A percentile compares a stretch with the other conserved stretches of the same genome.
phyloP scores from a whole-genome alignment of 2,329 filamentous ascomycete species.

The Chrysosporium keratinophilum region DNA sequence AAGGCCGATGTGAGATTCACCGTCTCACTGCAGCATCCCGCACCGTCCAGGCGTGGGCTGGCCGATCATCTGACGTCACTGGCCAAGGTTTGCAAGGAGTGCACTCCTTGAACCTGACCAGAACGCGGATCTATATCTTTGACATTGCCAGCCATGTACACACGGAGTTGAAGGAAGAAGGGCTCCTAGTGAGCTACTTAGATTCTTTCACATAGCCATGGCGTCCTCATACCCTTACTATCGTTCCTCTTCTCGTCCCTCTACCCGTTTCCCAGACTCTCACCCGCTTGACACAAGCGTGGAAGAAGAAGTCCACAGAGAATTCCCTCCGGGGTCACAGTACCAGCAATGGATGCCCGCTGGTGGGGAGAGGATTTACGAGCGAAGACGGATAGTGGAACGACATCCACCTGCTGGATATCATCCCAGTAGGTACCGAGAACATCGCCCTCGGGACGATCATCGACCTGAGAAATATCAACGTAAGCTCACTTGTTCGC shows the following conservation, averaged over 20 bases:
- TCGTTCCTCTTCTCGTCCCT: background rate
- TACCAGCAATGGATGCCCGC: background rate
- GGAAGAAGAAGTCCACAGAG: conserved; percentile 75
- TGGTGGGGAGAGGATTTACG: background rate
- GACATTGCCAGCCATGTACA: background rate
- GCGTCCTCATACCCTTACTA: background rate
- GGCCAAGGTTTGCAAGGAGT: too few relatives aligned
- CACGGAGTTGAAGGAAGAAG: background rate
- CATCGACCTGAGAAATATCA: background rate
- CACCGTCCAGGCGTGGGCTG: too few relatives aligned
- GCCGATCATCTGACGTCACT: too few relatives aligned
- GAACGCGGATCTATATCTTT: background rate
- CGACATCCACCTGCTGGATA: background rate
- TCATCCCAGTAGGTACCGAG: background rate
- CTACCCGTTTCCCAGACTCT: background rate
- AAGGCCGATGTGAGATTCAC: too few relatives aligned
- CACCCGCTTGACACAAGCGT: conserved; percentile 47
- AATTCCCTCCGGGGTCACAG: conserved; percentile 63
- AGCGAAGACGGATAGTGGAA: background rate
- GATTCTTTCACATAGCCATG: background rate
- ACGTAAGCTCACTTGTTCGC: background rate
- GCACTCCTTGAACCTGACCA: too few relatives aligned
- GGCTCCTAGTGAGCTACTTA: background rate
- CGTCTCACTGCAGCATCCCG: too few relatives aligned
- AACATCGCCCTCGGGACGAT: background rate